Evolutionary conservation across 2,329 filamentous ascomycete species (phyloP), one percentile per base, ranked within the genome.

Genomic region (Ceratocystis lukuohia): DNA sequence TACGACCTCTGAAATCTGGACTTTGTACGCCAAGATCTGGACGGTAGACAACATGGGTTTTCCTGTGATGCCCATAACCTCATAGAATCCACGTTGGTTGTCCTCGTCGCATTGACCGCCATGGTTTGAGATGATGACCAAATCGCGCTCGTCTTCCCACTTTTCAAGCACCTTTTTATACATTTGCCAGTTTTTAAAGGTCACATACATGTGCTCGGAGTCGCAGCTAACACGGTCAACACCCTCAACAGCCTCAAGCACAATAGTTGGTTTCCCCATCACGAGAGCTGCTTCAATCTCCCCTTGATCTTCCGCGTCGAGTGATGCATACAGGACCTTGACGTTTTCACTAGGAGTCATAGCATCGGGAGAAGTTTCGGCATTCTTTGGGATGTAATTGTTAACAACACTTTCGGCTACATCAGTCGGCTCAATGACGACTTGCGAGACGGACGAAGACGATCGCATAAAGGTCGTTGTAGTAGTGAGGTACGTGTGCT

Each of bases 81-180:
- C 64, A 69, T 77, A 77, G 69, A 77, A 74, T 20, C 45, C 61
- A 45, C 61, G 61, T 45, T 63, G 75, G 25, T 74, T 70, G 65
- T 74, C 72, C n/a, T 70, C 69, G 66, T 78, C 75, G 67, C 77
- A 78, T 67, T 76, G 72, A 37, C 76, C 76, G 22, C 75, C 65
- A 70, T 78, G 74, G 70, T 77, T 78, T 15, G 77, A 79, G 68
- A 79, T 73, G 62, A 79, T 69, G 50, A 77, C 71, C 46, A 79
- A 70, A n/a, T 68, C 67, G 50, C 68, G 64, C 1, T 69, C 66
- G 0, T 56, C 50, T 33, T 64, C 53, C 71, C 71, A 71, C 57
- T 68, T 56, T 20, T 61, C 53, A 8, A 71, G 65, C 22, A 70
- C 69, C 62, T 71, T 61, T n/a, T 41, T 20, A 48, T 71, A 71